Percentiles rank a stretch among this genome's conserved stretches.
Evolutionary conservation across 371 early-diverging fungal genomes (phyloP).

Genomic region (Mucor racemosus): DNA sequence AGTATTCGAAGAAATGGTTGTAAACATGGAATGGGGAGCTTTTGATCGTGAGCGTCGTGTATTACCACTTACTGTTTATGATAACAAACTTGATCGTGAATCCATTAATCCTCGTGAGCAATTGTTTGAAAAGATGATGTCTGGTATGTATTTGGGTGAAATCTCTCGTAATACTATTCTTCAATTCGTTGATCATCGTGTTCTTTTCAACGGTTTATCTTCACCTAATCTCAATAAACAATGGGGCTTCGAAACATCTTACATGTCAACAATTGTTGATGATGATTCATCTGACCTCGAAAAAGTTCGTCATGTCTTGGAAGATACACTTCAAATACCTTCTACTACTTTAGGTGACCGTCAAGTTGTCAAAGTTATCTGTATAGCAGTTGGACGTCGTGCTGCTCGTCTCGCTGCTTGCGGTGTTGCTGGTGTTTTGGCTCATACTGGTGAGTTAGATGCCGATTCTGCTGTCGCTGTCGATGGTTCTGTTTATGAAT

Average conservation of each 20-base stretch:
- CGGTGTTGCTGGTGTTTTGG: slow-evolving; percentile 68
- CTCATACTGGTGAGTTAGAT: slow-evolving; percentile 57
- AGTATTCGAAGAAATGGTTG: slow-evolving; percentile 56
- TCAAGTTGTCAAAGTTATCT: slow-evolving; percentile 75
- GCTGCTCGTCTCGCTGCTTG: slow-evolving; percentile 85
- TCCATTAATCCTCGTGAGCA: slow-evolving; percentile 83
- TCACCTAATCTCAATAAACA: slow-evolving; percentile 69
- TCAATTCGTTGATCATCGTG: slow-evolving; percentile 58
- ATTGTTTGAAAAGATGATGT: slow-evolving; percentile 93
- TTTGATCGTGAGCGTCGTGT: slow-evolving; percentile 80
- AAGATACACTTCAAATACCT: slow-evolving; percentile 68
- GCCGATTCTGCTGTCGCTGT: slow-evolving; percentile 50
- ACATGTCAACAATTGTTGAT: slow-evolving; percentile 86
- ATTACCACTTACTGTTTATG: slow-evolving; percentile 85
- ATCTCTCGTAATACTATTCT: slow-evolving; percentile 69
- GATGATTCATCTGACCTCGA: slow-evolving; percentile 71
- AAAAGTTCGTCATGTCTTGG: slow-evolving; percentile 75
- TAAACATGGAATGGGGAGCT: slow-evolving; percentile 87
- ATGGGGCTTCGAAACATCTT: slow-evolving; percentile 86
- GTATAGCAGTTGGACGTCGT: slow-evolving; percentile 80
- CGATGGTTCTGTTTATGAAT: slow-evolving; percentile 90
- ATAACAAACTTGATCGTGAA: slow-evolving; percentile 82
- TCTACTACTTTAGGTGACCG: slow-evolving; percentile 80
- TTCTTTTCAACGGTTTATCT: slow-evolving; percentile 58
- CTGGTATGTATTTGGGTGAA: slow-evolving; percentile 96